phyloP scores from a whole-genome alignment of 2,329 filamentous ascomycete species.

The Pyricularia sp. region DNA sequence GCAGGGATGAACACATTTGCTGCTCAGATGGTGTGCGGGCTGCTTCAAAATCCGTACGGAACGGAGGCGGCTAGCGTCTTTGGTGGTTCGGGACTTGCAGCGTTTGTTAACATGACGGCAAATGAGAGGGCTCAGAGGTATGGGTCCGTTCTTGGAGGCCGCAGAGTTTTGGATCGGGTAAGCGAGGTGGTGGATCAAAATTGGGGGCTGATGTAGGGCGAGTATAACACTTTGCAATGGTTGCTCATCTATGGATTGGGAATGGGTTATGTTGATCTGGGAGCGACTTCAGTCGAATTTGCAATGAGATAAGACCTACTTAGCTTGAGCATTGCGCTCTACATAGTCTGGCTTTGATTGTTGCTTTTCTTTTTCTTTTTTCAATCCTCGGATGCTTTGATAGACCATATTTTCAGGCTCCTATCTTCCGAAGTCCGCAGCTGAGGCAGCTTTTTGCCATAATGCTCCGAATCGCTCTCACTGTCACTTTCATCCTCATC shows the following conservation, averaged over 20 bases:
- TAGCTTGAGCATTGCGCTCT: background rate
- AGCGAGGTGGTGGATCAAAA: conserved; percentile 35
- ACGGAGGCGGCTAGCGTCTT: background rate
- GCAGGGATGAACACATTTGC: conserved; percentile 64
- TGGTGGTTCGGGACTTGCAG: conserved; percentile 30
- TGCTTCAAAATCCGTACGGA: conserved; percentile 20
- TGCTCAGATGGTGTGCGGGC: conserved; percentile 52
- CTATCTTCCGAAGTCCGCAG: conserved; percentile 24
- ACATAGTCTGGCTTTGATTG: background rate
- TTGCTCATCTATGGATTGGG: background rate
- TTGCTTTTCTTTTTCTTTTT: background rate
- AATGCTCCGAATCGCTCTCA: conserved; percentile 14
- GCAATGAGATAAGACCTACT: background rate
- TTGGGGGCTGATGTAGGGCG: background rate
- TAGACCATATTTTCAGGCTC: conserved; percentile 33
- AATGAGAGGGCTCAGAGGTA: conserved; percentile 41
- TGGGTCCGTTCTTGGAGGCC: conserved; percentile 41
- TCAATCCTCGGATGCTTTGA: background rate
- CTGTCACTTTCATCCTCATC: background rate
- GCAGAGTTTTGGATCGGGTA: conserved; percentile 40
- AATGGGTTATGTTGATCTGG: background rate
- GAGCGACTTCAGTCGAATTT: background rate
- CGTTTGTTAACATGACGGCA: conserved; percentile 47
- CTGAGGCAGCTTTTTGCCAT: conserved; percentile 6
- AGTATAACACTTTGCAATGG: background rate